phyloP scores from a whole-genome alignment of 768 basidiomycete genomes.

The Sutorius australiensis region DNA sequence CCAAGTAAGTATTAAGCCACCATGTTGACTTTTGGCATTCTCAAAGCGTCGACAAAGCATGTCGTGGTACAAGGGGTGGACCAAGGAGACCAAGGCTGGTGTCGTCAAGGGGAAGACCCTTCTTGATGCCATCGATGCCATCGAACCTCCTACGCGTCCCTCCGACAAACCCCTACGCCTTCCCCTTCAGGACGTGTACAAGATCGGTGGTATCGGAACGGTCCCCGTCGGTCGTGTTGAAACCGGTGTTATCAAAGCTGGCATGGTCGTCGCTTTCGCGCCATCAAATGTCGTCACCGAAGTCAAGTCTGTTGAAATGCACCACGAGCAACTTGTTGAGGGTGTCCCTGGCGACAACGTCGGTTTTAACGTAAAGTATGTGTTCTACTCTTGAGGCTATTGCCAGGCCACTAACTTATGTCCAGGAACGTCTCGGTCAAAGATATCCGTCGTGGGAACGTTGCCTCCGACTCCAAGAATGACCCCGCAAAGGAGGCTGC shows the following conservation, averaged over 20 bases:
- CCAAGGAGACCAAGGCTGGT: constrained; percentile 93
- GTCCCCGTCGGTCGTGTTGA: constrained; percentile 99
- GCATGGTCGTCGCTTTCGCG: constrained; percentile 98
- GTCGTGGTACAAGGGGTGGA: constrained; percentile 99
- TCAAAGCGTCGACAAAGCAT: constrained; percentile 54
- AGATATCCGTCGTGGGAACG: constrained; percentile 99
- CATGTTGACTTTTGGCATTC: constrained; percentile 4
- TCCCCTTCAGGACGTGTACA: constrained; percentile 99
- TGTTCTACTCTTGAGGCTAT: constrained; percentile 10
- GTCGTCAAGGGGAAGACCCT: constrained; percentile 97
- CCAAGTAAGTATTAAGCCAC: constrained; percentile 58
- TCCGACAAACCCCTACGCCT: constrained; percentile 99
- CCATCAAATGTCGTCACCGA: constrained; percentile 99
- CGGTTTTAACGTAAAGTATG: constrained; percentile 96
- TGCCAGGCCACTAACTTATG: constrained; percentile 4
- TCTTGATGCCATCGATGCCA: constrained; percentile 99
- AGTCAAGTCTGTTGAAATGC: constrained; percentile 99
- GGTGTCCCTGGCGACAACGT: constrained; percentile 99
- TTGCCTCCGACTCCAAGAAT: constrained; percentile 99
- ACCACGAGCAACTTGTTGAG: constrained; percentile 94
- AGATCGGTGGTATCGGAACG: constrained; percentile 99
- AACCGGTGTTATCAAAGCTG: constrained; percentile 99
- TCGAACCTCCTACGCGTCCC: constrained; percentile 95
- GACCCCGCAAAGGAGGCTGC: constrained; percentile 99
- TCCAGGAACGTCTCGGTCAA: constrained; percentile 98